Evolutionary conservation across 106 monocot genomes (phyloP).

Genomic region (Acorus calamus): DNA sequence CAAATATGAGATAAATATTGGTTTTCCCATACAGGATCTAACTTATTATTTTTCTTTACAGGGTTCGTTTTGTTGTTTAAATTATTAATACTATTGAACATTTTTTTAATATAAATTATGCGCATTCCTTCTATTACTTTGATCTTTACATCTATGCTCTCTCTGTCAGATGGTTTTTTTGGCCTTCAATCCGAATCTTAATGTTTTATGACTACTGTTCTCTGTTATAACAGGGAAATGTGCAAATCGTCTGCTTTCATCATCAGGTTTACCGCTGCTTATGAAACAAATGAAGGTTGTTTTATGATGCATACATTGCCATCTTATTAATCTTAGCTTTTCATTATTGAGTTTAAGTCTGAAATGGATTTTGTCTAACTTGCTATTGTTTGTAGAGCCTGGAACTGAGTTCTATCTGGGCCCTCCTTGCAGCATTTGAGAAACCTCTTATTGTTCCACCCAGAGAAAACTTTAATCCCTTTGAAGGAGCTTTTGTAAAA

Average conservation of each 20-base stretch:
- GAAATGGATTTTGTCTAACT: conserved; percentile 7
- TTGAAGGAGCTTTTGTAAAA: conserved; percentile 92
- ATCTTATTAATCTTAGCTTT: neutral
- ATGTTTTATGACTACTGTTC: neutral
- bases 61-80: too few species aligned
- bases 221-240: conserved; percentile 65
- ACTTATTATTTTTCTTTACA: too few species aligned
- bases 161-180: too few species aligned
- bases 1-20: too few species aligned
- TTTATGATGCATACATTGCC: neutral
- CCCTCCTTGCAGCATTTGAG: conserved; percentile 93
- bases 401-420: conserved; percentile 87
- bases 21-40: too few species aligned
- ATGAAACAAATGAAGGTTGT: conserved; percentile 83
- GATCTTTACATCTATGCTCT: too few species aligned
- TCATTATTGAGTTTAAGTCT: conserved; percentile 3
- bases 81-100: too few species aligned
- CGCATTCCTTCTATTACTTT: too few species aligned
- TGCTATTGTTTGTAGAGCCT: conserved; percentile 53
- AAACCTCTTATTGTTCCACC: conserved; percentile 47
- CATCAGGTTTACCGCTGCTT: conserved; percentile 79
- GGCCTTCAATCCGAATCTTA: neutral
- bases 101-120: too few species aligned
- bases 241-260: conserved; percentile 74
- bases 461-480: conserved; percentile 8